phyloP scores from a whole-genome alignment of 1,139 yeast species.

The Hemisphaericaspora xylofermentans region DNA sequence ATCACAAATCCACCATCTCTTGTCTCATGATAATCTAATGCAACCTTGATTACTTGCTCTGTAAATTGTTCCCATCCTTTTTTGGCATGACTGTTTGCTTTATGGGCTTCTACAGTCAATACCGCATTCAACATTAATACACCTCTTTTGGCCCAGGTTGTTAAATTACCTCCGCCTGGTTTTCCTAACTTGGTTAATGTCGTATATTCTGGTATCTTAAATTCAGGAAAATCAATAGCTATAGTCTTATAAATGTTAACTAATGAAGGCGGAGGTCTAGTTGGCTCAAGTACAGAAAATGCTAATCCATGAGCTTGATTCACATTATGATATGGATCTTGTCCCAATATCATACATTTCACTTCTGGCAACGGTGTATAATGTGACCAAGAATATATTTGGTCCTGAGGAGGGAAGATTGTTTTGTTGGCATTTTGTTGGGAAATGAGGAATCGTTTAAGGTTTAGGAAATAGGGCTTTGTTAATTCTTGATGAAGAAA shows the following conservation, averaged over 20 bases:
- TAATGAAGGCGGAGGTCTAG: constrained; percentile 87
- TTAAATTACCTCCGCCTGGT: constrained; percentile 63
- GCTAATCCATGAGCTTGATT: constrained; percentile 98
- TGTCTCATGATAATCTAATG: constrained; percentile 39
- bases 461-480: constrained; percentile 78
- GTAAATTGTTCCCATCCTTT: constrained; percentile 95
- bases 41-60: constrained; percentile 56
- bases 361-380: constrained; percentile 75
- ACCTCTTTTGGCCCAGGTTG: constrained; percentile 87
- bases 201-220: constrained; percentile 51
- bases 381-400: constrained; percentile 92
- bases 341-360: constrained; percentile 84
- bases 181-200: constrained; percentile 25
- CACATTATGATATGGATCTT: constrained; percentile 91
- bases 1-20: constrained; percentile 68
- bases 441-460: constrained; percentile 57
- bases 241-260: constrained; percentile 83
- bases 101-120: constrained; percentile 89
- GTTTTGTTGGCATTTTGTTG: constrained; percentile 34
- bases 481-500: constrained; percentile 69
- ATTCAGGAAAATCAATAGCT: constrained; percentile 69
- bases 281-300: constrained; percentile 82
- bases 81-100: constrained; percentile 88
- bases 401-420: constrained; percentile 74
- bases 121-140: constrained; percentile 86